Base-by-base conservation (phyloP, 257 asterid genomes). In the Marsdenia floribunda region DNA sequence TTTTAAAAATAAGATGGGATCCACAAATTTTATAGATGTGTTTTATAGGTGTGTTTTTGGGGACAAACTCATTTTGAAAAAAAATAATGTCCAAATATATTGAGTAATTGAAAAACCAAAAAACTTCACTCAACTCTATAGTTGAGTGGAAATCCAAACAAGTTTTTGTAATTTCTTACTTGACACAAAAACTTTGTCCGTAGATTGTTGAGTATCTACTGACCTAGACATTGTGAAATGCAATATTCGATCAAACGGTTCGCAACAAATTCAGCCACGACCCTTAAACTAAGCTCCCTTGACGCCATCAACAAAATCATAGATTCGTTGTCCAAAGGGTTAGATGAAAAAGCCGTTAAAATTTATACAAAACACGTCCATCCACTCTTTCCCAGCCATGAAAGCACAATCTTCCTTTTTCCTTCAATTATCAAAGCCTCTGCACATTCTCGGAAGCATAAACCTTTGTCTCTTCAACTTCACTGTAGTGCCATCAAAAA, bases 381-480 rank as follows among this genome's bases (percentile, higher is more conserved):
- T 73, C 92, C 90, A 3, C 57, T 70, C 71, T 77, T 72, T 72
- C 85, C 78, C 22, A 72, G 82, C 55, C 71, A 75, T 77, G 65
- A 82, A 75, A 77, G 59, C 82, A 82, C 86, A 70, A 73, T 83
- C 55, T 86, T 87, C 80, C 71, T 86, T 67, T 77, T 90, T 66
- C 96, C 97, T 35, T 90, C 97, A 52, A 80, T 88, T 79, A 75
- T 85, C 75, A 91, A 88, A 86, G 87, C 90, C 50, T 90, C 89
- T 78, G 88, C 86, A 26, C 84, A 79, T 75, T 74, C 90, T 13
- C 81, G 75, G 72, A 73, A 83, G 75, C 87, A 79, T 77, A 83
- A 73, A 75, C 11, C 54, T 60, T 79, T 83, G 4, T 93, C 88
- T 71, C 47, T 4, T 54, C 96, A 87, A 85, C 75, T 90, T 71